Conservation (phyloP, 441 rosid species). For the Daphne laureola region DNA sequence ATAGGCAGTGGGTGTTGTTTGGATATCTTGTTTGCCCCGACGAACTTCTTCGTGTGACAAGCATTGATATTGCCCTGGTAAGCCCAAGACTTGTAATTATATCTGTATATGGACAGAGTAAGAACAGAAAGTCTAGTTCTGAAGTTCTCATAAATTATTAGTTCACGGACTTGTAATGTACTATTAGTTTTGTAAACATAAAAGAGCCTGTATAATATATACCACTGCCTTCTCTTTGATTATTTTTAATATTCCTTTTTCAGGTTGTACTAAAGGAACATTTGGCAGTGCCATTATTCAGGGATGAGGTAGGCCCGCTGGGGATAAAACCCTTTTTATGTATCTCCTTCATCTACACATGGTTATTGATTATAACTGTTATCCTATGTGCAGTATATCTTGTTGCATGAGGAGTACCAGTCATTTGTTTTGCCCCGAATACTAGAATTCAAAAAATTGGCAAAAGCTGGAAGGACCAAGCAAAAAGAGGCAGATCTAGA, state of each 20-base stretch:
- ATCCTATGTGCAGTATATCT: constrained; percentile 54
- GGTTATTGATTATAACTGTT: constrained; percentile 16
- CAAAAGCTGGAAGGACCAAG: constrained; percentile 94
- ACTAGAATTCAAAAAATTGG: constrained; percentile 96
- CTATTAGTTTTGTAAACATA: no score
- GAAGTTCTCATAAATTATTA: no score
- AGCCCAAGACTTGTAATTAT: not conserved
- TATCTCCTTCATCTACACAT: no score
- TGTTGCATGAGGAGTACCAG: constrained; percentile 96
- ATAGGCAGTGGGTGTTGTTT: constrained; percentile 96
- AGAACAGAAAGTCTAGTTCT: not conserved
- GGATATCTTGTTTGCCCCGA: constrained; percentile 99
- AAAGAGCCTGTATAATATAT: no score
- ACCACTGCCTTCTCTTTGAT: not conserved
- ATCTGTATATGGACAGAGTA: not conserved
- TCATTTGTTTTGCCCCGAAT: constrained; percentile 91
- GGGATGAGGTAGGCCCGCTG: constrained; percentile 76
- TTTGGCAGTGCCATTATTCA: constrained; percentile 72
- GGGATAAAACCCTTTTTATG: no score
- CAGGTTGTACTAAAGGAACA: constrained; percentile 98
- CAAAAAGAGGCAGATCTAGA: constrained; percentile 98
- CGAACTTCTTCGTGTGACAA: constrained; percentile 97
- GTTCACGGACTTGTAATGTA: not conserved
- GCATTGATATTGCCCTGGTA: constrained; percentile 98
- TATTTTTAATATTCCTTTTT: constrained; percentile 17